Base-by-base conservation (phyloP, 164 flowering plant species). In the Warburgia ugandensis region DNA sequence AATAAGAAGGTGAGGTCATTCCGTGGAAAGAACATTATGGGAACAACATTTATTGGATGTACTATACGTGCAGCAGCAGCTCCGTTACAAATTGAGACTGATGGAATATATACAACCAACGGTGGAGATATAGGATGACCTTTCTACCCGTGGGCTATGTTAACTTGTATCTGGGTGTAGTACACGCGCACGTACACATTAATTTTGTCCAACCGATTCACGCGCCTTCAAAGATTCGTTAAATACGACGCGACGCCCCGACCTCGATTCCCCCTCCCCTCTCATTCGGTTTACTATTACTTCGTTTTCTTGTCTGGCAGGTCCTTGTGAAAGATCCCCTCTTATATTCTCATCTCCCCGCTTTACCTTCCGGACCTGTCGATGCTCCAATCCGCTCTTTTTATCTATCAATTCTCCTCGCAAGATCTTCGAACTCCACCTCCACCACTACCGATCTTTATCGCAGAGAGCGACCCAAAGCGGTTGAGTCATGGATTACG, bases 181-280 rank as follows among this genome's bases (percentile, higher is more conserved):
- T n/a, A n/a, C n/a, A n/a, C n/a, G n/a, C n/a, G n/a, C n/a, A n/a
- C n/a, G n/a, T n/a, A n/a, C n/a, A n/a, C n/a, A n/a, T n/a, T n/a
- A n/a, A n/a, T n/a, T n/a, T n/a, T n/a, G n/a, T n/a, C n/a, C n/a
- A n/a, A n/a, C n/a, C n/a, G n/a, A n/a, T n/a, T n/a, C n/a, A n/a
- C n/a, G n/a, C 57, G 19, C 10, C 46, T 11, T 65, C 68, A 50
- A 63, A 80, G 79, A 75, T 76, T 76, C 84, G 66, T 68, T 61
- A 23, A 36, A 60, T 80, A 81, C 73, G 91, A 81, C 73, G 91
- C 91, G 95, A 86, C 91, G 95, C 60, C 83, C 69, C 95, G 95
- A 75, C 88, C 63, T 72, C 75, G 83, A 63, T 13, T 50, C 29
- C 40, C 60, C 47, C 54, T 9, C 45, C 29, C 36, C 45, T 21